Conservation (phyloP, 2,329 filamentous ascomycete species). For the Trichophyton equinum region DNA sequence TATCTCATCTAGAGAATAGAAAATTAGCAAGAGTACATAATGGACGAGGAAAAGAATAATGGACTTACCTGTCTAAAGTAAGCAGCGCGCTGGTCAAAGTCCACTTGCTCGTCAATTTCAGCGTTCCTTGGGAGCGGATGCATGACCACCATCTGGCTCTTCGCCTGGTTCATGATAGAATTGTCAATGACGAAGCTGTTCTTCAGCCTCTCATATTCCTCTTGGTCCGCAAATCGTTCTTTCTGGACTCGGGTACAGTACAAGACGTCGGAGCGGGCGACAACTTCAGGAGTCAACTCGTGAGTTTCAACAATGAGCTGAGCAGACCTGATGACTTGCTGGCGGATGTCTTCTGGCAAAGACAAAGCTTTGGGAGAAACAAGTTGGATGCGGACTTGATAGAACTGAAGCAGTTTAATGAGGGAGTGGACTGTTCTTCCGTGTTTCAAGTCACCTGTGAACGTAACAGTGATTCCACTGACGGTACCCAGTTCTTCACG, state of each 20-base stretch:
- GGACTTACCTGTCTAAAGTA: conserved; percentile 95
- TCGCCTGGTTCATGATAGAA: conserved; percentile 75
- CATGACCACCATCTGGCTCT: conserved; percentile 86
- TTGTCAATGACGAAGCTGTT: conserved; percentile 84
- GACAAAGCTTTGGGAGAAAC: conserved; percentile 69
- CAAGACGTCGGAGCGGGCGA: conserved; percentile 76
- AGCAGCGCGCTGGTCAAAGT: conserved; percentile 90
- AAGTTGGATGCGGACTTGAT: conserved; percentile 87
- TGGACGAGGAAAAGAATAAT: background rate
- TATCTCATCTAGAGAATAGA: conserved; percentile 66
- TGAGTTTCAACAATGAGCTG: conserved; percentile 66
- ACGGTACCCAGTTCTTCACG: conserved; percentile 94
- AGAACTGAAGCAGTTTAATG: conserved; percentile 85
- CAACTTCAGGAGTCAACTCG: conserved; percentile 71
- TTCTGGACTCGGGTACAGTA: conserved; percentile 97
- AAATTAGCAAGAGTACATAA: background rate
- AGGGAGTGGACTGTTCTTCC: conserved; percentile 92
- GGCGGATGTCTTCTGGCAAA: conserved; percentile 62
- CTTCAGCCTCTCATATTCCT: conserved; percentile 78
- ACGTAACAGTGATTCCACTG: conserved; percentile 89
- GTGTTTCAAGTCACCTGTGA: conserved; percentile 83
- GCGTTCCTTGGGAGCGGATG: conserved; percentile 89
- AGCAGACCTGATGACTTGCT: conserved; percentile 58
- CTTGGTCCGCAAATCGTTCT: conserved; percentile 75
- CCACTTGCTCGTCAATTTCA: conserved; percentile 89